These are phyloP conservation scores for Linum trigynum DNA, from an alignment of 345 rosid genomes.

Conservation along the genomic window DNA sequence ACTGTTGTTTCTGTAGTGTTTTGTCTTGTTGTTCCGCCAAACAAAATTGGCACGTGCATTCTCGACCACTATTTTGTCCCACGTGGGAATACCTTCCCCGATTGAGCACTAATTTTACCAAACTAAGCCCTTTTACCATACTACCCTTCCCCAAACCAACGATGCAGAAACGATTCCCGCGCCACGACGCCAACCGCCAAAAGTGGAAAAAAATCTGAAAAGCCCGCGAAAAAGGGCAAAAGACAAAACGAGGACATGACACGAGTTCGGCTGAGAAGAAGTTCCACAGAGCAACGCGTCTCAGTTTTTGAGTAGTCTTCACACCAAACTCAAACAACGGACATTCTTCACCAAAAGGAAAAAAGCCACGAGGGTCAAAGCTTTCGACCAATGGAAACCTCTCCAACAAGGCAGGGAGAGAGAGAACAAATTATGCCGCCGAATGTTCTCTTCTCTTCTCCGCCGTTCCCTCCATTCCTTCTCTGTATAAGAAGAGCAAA, in stretches of 20 bases:
- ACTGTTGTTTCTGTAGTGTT: too few relatives aligned
- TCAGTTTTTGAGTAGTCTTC: neutral
- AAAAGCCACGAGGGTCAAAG: neutral
- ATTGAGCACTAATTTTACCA: too few relatives aligned
- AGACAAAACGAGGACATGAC: neutral
- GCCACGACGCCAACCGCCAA: too few relatives aligned
- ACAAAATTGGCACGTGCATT: too few relatives aligned
- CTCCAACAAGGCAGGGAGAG: neutral
- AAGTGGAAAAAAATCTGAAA: neutral
- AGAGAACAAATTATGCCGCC: neutral
- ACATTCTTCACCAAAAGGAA: neutral
- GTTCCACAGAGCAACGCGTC: constrained; percentile 13
- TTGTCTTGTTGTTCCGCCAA: too few relatives aligned
- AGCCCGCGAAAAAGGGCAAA: neutral
- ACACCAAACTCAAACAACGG: too few relatives aligned
- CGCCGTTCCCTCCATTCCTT: neutral
- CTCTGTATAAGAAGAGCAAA: neutral
- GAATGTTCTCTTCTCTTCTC: too few relatives aligned
- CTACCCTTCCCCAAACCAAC: neutral
- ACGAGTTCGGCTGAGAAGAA: constrained; percentile 25
- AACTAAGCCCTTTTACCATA: neutral
- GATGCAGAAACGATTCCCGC: neutral
- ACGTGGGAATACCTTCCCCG: too few relatives aligned
- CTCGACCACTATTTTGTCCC: too few relatives aligned
- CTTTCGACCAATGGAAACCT: neutral